Evolutionary conservation across 176 grass and related monocot species (phyloP).

Genomic region (Musa troglodytarum): DNA sequence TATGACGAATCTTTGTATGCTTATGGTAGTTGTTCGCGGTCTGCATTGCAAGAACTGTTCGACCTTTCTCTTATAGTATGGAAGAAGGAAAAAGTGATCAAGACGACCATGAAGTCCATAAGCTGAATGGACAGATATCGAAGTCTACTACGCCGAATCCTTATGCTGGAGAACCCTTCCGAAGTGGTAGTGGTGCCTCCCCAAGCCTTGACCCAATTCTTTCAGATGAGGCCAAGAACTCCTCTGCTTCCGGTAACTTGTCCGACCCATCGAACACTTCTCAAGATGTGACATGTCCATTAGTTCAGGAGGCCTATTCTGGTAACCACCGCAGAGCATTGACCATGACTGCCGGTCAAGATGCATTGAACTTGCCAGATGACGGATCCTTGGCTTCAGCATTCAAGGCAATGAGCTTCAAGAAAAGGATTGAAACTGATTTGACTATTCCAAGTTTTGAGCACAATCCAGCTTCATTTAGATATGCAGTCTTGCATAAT

Average conservation of each 20-base stretch:
- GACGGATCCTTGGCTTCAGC: conserved; percentile 34
- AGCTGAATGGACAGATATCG: conserved; percentile 19
- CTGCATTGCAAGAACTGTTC: background rate
- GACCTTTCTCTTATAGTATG: conserved; percentile 10
- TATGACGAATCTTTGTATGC: background rate
- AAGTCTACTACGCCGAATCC: conserved; percentile 6
- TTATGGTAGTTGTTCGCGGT: background rate
- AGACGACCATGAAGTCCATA: conserved; percentile 16
- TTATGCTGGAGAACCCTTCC: conserved; percentile 6
- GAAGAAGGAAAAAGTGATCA: conserved; percentile 21
- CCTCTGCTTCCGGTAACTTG: background rate
- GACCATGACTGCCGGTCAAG: background rate
- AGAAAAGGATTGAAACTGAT: background rate
- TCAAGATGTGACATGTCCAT: background rate
- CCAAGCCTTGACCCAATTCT: background rate
- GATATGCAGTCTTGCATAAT: background rate
- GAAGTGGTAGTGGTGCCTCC: background rate
- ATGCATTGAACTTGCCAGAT: conserved; percentile 21
- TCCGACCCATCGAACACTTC: background rate
- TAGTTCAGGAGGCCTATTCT: background rate
- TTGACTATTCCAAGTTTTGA: background rate
- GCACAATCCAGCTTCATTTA: background rate
- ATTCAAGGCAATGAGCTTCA: conserved; percentile 37
- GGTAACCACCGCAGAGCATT: conserved; percentile 1
- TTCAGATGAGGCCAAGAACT: background rate